Evolutionary conservation across 1,139 yeast species (phyloP).

Genomic region (Zygoascus hellenicus): DNA sequence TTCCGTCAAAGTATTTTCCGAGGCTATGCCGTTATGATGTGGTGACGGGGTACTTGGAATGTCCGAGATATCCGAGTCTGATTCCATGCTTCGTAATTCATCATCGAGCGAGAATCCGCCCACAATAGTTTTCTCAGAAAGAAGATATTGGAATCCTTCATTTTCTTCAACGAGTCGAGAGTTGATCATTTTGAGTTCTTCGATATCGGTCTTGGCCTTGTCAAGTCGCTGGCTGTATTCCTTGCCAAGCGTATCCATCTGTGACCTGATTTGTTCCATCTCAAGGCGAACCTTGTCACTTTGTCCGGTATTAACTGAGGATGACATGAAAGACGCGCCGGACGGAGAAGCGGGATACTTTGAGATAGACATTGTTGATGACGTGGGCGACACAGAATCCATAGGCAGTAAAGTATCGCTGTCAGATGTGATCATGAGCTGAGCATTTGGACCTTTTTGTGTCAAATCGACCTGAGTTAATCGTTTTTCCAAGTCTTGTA

Average conservation of each 20-base stretch:
- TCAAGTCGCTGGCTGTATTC: constrained; percentile 30
- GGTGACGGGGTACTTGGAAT: not conserved
- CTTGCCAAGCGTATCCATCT: constrained; percentile 29
- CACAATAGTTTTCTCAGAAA: constrained; percentile 33
- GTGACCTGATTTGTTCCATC: constrained; percentile 26
- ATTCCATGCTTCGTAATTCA: constrained; percentile 17
- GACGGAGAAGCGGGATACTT: constrained; percentile 3
- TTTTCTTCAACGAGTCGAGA: constrained; percentile 32
- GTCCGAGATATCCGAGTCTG: constrained; percentile 4
- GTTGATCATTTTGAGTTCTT: constrained; percentile 26
- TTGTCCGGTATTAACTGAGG: not conserved
- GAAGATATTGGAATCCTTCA: constrained; percentile 32
- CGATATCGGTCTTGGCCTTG: constrained; percentile 27
- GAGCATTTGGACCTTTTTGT: not conserved
- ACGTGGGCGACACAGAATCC: constrained; percentile 9
- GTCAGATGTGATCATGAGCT: too few relatives aligned
- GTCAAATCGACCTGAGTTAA: not conserved
- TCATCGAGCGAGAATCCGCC: constrained; percentile 27
- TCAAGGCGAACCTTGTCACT: constrained; percentile 23
- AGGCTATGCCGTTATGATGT: constrained; percentile 1
- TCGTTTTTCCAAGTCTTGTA: not conserved
- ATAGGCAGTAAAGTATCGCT: not conserved
- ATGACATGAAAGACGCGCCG: not conserved
- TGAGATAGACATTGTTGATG: constrained; percentile 1
- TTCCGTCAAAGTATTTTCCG: not conserved